Conservation (phyloP, 352 stramenopile genomes). For the Globisporangium canariense region DNA sequence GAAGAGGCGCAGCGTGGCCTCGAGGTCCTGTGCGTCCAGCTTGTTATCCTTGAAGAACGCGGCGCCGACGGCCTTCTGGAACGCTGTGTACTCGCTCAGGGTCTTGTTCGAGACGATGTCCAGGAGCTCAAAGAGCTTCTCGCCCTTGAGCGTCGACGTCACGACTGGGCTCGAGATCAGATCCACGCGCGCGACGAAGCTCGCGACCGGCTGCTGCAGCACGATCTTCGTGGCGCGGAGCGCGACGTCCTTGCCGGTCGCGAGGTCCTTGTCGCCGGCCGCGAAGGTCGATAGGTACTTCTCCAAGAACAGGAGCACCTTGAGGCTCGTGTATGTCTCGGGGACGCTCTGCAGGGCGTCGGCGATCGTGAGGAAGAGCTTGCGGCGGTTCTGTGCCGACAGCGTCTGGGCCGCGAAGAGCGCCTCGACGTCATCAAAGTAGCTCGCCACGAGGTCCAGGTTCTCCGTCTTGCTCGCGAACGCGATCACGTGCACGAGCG, state of each 20-base stretch:
- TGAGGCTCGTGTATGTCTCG: conserved; percentile 35
- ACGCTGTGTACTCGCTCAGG: conserved; percentile 85
- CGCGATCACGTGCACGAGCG: conserved; percentile 53
- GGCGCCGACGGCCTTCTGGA: conserved; percentile 62
- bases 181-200: conserved; percentile 88
- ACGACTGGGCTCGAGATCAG: conserved; percentile 83
- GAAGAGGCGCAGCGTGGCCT: conserved; percentile 90
- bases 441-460: conserved; percentile 55
- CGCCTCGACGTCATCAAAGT: conserved; percentile 65
- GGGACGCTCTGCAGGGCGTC: conserved; percentile 44
- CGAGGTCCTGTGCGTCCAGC: conserved; percentile 56
- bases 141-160: conserved; percentile 57
- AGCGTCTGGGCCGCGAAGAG: conserved; percentile 48
- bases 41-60: conserved; percentile 62
- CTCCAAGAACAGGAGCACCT: conserved; percentile 68
- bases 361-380: conserved; percentile 66
- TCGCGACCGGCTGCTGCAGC: conserved; percentile 87
- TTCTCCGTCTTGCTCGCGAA: conserved; percentile 60
- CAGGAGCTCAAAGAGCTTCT: conserved; percentile 82
- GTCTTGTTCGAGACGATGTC: conserved; percentile 92
- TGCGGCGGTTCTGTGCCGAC: conserved; percentile 43
- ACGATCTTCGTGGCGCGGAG: conserved; percentile 81
- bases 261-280: conserved; percentile 49
- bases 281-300: conserved; percentile 69
- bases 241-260: conserved; percentile 67